Conservation (phyloP, 345 rosid genomes). For the Aquilaria malaccensis region DNA sequence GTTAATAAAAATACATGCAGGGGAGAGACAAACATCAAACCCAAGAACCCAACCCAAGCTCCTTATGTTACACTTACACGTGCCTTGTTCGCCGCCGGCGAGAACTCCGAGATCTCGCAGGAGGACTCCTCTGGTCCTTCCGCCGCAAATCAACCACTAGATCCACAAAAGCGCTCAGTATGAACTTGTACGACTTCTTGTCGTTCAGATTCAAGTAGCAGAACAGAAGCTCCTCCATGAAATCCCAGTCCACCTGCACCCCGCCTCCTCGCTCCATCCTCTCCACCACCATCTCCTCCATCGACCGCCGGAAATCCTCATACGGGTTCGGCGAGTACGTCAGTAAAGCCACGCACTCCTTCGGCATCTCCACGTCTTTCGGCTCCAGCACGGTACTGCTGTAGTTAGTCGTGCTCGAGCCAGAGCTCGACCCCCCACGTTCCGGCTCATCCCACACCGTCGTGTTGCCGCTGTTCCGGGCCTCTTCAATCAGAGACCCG, state of each 20-base stretch:
- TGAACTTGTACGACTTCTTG: constrained; percentile 59
- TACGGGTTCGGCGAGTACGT: constrained; percentile 39
- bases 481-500: constrained; percentile 42
- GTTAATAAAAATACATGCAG: too few relatives aligned
- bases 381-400: not conserved
- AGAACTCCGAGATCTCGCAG: constrained; percentile 16
- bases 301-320: constrained; percentile 62
- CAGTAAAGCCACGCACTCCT: constrained; percentile 56
- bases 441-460: not conserved
- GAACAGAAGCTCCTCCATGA: constrained; percentile 75
- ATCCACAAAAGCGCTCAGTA: constrained; percentile 77
- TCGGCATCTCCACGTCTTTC: constrained; percentile 21
- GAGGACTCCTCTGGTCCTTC: constrained; percentile 9
- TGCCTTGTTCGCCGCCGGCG: constrained; percentile 17
- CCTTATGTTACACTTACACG: constrained; percentile 15
- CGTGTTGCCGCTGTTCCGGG: constrained; percentile 25
- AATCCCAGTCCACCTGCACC: constrained; percentile 62
- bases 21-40: too few relatives aligned
- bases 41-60: not conserved
- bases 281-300: constrained; percentile 70
- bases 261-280: constrained; percentile 23
- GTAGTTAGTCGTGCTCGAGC: constrained; percentile 12
- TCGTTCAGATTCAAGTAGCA: constrained; percentile 67
- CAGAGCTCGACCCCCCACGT: constrained; percentile 6
- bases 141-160: constrained; percentile 32